Evolutionary conservation across 208 protist genomes (phyloP), one percentile per base, ranked within the genome.

Genomic region (Willaertia magna): DNA sequence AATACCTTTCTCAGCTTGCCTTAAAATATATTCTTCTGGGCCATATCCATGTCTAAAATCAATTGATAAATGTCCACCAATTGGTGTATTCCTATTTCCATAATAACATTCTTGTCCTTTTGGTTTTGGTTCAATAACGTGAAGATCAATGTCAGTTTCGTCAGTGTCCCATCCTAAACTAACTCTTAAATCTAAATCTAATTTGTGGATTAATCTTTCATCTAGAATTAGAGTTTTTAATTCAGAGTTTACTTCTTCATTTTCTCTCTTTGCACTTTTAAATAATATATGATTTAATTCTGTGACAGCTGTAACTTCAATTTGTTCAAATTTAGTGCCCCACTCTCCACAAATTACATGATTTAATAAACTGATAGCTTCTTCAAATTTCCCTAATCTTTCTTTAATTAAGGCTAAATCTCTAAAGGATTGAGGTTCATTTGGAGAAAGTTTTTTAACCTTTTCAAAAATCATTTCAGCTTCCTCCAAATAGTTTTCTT

Each of bases 1-100:
- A 26, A 7, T 16, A 26, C 86, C 86, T 43, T 1, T 3, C 0
- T 16, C 16, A 4, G 86, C 82, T 43, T 86, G 14, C 18, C n/a
- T 42, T 40, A 85, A 3, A 9, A 84, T 87, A 34, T 88, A 88
- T 43, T 88, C 86, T 4, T 85, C 84, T 6, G 86, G 86, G 20
- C 86, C 86, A 1, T 87, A 88, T 6, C 86, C 85, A n/a, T 81
- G 3, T 20, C n/a, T 7, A 9, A 87, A 85, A 74, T 87, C 85
- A 49, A 49, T 49, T 49, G 12, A 12, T 18, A 34, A 26, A 42
- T 1, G 18, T 20, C 86, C 86, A 22, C 59, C 59, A 11, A 22
- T 51, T 61, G 1, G 12, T 1, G 86, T 84, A 22, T n/a, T 30
- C 0, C 30, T 40, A 44, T 86, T 6, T 14, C 34, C 86, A 82